A percentile compares a stretch with the other conserved stretches of the same genome.
phyloP scores from a whole-genome alignment of 1,284 basidiomycete genomes.

The Xerocomus nothofagi region DNA sequence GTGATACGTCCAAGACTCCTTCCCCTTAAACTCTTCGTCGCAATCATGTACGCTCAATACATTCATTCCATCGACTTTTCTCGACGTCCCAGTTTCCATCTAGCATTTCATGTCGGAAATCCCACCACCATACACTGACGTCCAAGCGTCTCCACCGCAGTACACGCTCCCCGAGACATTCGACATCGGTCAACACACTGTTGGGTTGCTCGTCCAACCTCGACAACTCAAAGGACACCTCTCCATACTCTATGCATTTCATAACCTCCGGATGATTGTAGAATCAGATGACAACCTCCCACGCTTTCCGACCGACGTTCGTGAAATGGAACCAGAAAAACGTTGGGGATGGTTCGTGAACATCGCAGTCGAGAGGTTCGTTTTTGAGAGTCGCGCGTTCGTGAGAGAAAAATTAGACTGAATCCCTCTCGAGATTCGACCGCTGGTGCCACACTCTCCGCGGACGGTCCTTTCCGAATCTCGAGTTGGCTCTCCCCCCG shows the following conservation, averaged over 20 bases:
- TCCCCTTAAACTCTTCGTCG: background rate
- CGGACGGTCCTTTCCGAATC: background rate
- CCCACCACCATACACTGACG: constrained; percentile 1
- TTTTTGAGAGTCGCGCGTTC: too few relatives aligned
- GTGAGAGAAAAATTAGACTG: too few relatives aligned
- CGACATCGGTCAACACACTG: constrained; percentile 10
- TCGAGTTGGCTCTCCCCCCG: constrained; percentile 34
- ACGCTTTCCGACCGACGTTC: constrained; percentile 14
- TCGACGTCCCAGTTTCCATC: background rate
- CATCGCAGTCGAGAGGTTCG: constrained; percentile 31
- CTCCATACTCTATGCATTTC: constrained; percentile 19
- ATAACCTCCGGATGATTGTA: constrained; percentile 16
- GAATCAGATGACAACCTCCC: constrained; percentile 2
- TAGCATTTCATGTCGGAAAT: constrained; percentile 3
- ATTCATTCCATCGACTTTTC: too few relatives aligned
- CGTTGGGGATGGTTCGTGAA: constrained; percentile 33
- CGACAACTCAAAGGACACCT: constrained; percentile 30
- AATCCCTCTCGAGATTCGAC: constrained; percentile 10
- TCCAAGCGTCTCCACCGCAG: constrained; percentile 5
- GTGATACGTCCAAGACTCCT: too few relatives aligned
- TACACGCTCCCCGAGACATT: constrained; percentile 21
- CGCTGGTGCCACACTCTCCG: constrained; percentile 20
- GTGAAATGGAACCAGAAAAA: constrained; percentile 21
- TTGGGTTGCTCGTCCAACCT: constrained; percentile 16
- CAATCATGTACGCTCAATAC: background rate